phyloP scores from a whole-genome alignment of 1,139 yeast species.

The Kodamaea suecica region DNA sequence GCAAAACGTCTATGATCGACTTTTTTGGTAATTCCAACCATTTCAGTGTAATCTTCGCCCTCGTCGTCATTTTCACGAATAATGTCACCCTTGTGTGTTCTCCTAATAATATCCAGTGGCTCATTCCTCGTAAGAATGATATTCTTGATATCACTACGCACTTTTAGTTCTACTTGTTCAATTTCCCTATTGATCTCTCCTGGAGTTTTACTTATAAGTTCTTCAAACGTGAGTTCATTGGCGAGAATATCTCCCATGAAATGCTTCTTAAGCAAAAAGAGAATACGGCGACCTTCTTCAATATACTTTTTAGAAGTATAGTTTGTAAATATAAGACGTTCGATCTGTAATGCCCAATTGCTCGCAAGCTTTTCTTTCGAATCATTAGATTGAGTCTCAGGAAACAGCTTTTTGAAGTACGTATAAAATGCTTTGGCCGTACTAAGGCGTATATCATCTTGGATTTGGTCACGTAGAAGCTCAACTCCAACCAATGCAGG shows the following conservation, averaged over 20 bases:
- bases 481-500: constrained; percentile 7
- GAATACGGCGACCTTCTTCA: constrained; percentile 42
- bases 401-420: constrained; percentile 42
- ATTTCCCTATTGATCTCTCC: constrained; percentile 74
- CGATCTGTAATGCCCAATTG: constrained; percentile 41
- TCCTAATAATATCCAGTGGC: constrained; percentile 42
- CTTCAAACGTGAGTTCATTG: constrained; percentile 44
- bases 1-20: constrained; percentile 43
- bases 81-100: constrained; percentile 88
- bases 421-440: constrained; percentile 39
- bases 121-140: constrained; percentile 17
- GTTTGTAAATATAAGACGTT: constrained; percentile 33
- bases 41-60: constrained; percentile 21
- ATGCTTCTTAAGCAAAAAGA: constrained; percentile 36
- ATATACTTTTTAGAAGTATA: constrained; percentile 32
- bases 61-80: constrained; percentile 33
- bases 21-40: constrained; percentile 34
- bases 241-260: constrained; percentile 48
- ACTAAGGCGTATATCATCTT: constrained; percentile 31
- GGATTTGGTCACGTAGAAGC: constrained; percentile 17
- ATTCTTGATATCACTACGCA: constrained; percentile 37
- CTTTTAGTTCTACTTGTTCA: constrained; percentile 65
- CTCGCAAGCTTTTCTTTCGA: constrained; percentile 29
- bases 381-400: constrained; percentile 32
- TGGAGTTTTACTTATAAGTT: constrained; percentile 55